phyloP scores from a whole-genome alignment of 768 basidiomycete genomes.

The Boletus patriciae region DNA sequence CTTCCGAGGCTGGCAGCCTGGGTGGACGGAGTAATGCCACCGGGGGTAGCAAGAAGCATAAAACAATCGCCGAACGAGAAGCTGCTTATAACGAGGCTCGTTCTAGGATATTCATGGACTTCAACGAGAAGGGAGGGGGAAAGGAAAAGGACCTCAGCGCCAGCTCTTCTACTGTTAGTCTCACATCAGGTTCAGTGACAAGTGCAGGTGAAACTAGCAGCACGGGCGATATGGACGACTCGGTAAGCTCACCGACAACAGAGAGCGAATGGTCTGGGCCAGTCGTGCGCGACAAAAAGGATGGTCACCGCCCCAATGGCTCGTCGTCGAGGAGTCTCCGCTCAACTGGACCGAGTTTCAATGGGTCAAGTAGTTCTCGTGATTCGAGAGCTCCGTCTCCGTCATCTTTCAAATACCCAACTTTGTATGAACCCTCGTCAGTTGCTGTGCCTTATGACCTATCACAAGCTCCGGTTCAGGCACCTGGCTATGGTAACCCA shows the following conservation, averaged over 20 bases:
- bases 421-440: slow-evolving; percentile 62
- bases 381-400: slow-evolving; percentile 76
- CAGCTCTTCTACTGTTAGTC: slow-evolving; percentile 72
- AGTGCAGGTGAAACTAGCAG: slow-evolving; percentile 59
- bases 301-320: slow-evolving; percentile 51
- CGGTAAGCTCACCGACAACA: slow-evolving; percentile 67
- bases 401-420: slow-evolving; percentile 67
- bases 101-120: slow-evolving; percentile 82
- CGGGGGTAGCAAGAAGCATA: slow-evolving; percentile 62
- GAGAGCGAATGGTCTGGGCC: slow-evolving; percentile 81
- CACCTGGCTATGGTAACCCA: slow-evolving; percentile 32
- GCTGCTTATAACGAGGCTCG: slow-evolving; percentile 89
- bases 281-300: slow-evolving; percentile 55
- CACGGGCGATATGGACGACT: slow-evolving; percentile 65
- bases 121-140: slow-evolving; percentile 67
- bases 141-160: slow-evolving; percentile 73
- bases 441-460: slow-evolving; percentile 30
- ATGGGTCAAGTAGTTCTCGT: slow-evolving; percentile 61
- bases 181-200: slow-evolving; percentile 65
- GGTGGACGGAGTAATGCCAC: slow-evolving; percentile 68
- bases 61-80: slow-evolving; percentile 83
- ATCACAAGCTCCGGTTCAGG: slow-evolving; percentile 33
- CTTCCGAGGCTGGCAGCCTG: slow-evolving; percentile 76
- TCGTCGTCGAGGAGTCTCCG: slow-evolving; percentile 64
- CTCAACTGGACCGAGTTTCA: slow-evolving; percentile 49